phyloP scores from a whole-genome alignment of 495 filamentous ascomycete genomes.

The Paragyromitra xinjiangensis region DNA sequence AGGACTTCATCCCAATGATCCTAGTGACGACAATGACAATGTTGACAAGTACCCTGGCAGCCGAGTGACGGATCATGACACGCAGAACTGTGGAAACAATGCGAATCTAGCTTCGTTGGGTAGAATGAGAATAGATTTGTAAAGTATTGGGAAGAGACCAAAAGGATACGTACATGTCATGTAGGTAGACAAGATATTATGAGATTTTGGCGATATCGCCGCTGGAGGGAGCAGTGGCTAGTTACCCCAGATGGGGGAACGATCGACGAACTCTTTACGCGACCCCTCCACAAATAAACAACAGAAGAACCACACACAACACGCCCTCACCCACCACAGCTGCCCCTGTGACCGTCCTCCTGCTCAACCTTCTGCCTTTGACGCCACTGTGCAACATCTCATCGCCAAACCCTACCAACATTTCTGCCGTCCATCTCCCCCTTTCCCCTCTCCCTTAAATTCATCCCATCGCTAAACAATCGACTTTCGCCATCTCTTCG shows the following conservation, averaged over 20 bases:
- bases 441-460: constrained; percentile 27
- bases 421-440: constrained; percentile 36
- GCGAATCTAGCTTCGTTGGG: not conserved
- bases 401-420: constrained; percentile 40
- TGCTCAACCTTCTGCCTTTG: constrained; percentile 39
- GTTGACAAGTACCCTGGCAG: not conserved
- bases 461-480: constrained; percentile 40
- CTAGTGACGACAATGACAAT: not conserved
- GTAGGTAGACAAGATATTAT: constrained; percentile 3
- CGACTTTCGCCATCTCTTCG: constrained; percentile 40
- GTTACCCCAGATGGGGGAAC: constrained; percentile 41
- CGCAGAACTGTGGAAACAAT: not conserved
- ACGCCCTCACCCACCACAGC: constrained; percentile 14
- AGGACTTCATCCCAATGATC: constrained; percentile 13
- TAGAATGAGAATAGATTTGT: not conserved
- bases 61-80: constrained; percentile 42
- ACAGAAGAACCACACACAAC: constrained; percentile 40
- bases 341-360: constrained; percentile 43
- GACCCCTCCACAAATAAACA: constrained; percentile 54
- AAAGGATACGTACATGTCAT: not conserved
- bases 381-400: constrained; percentile 53
- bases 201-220: not conserved
- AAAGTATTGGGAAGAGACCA: not conserved
- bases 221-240: constrained; percentile 25
- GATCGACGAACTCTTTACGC: constrained; percentile 44